A percentile compares a stretch with the other conserved stretches of the same genome.
Conservation (phyloP, 169 alveolate genomes). For the Eimeria falciformis region DNA sequence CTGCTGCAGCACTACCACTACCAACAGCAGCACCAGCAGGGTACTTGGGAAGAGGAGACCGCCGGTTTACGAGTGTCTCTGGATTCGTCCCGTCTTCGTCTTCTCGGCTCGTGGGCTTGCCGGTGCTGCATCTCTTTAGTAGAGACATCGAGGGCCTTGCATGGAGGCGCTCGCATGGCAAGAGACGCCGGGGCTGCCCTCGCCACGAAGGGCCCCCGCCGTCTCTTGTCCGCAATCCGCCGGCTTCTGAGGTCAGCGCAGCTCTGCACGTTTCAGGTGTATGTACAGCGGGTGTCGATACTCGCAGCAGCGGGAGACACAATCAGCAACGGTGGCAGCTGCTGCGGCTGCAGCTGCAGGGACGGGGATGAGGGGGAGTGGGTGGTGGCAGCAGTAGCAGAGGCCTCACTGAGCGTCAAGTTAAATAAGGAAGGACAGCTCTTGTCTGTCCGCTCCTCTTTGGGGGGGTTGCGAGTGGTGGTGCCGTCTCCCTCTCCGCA, state of each 20-base stretch:
- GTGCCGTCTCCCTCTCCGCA: constrained; percentile 18
- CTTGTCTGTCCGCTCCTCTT: constrained; percentile 1
- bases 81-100: not conserved
- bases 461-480: constrained; percentile 2
- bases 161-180: not conserved
- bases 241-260: constrained; percentile 33
- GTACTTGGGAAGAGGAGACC: not conserved
- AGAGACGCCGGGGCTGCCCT: constrained; percentile 31
- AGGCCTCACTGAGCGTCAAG: not conserved
- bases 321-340: constrained; percentile 24
- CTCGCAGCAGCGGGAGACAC: constrained; percentile 24
- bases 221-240: not conserved
- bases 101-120: constrained; percentile 30
- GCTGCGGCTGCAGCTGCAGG: constrained; percentile 26
- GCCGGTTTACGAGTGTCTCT: constrained; percentile 7
- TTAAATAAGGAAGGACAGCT: constrained; percentile 8
- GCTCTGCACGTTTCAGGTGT: constrained; percentile 40
- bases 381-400: constrained; percentile 36
- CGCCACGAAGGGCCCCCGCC: constrained; percentile 4
- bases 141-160: constrained; percentile 10
- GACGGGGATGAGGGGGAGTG: not conserved
- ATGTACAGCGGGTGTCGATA: constrained; percentile 25
- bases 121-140: constrained; percentile 3
- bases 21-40: constrained; percentile 35
- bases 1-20: constrained; percentile 27